phyloP scores from a whole-genome alignment of 2,329 filamentous ascomycete genomes.

The Xylariales sp. region DNA sequence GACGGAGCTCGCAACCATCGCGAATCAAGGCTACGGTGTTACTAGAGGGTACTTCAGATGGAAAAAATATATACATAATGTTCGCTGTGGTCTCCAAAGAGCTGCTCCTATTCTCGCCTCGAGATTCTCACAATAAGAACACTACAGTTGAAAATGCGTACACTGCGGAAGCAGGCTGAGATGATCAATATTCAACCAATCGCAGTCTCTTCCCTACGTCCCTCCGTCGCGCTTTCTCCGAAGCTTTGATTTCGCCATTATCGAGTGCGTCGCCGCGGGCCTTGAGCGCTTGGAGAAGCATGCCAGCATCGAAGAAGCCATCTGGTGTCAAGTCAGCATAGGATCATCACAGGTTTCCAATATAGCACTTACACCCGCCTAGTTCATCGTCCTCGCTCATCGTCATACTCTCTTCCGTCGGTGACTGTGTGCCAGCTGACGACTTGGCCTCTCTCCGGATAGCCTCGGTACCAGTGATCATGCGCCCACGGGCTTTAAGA shows the following conservation, averaged over 20 bases:
- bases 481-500: conserved; percentile 67
- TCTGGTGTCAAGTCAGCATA: conserved; percentile 48
- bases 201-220: conserved; percentile 72
- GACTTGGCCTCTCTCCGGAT: conserved; percentile 32
- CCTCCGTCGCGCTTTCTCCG: conserved; percentile 57
- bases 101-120: too few relatives aligned
- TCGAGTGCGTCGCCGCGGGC: conserved; percentile 56
- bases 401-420: conserved; percentile 64
- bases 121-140: too few relatives aligned
- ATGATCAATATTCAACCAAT: conserved; percentile 68
- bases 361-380: conserved; percentile 75
- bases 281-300: conserved; percentile 85
- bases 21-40: too few relatives aligned
- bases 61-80: too few relatives aligned
- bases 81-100: too few relatives aligned
- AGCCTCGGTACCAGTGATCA: conserved; percentile 58
- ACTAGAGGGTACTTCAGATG: too few relatives aligned
- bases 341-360: conserved; percentile 8
- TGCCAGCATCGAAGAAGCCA: conserved; percentile 95
- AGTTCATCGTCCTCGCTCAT: conserved; percentile 83
- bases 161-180: too few relatives aligned
- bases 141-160: too few relatives aligned
- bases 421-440: conserved; percentile 50
- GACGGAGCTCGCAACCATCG: too few relatives aligned
- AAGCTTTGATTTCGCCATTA: conserved; percentile 45